Conservation (phyloP, 305 asterid genomes). For the Rubia occidens region DNA sequence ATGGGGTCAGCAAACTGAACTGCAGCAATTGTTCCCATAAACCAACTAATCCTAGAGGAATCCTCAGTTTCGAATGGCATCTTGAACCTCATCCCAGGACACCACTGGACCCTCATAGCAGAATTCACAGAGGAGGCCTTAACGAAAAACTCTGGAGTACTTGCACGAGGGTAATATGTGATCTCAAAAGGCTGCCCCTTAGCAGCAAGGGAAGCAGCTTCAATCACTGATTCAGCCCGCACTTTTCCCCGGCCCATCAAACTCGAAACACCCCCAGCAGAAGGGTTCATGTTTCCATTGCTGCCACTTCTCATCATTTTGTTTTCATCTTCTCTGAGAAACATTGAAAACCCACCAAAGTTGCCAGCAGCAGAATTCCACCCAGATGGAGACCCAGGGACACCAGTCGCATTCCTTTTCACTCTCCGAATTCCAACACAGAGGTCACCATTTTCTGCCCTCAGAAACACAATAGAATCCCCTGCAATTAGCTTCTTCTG, state of each 20-base stretch:
- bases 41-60: constrained; percentile 74
- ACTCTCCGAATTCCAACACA: constrained; percentile 39
- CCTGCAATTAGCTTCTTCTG: constrained; percentile 44
- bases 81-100: constrained; percentile 81
- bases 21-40: constrained; percentile 66
- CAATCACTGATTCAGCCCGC: constrained; percentile 58
- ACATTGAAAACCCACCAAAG: constrained; percentile 26
- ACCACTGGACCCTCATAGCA: constrained; percentile 70
- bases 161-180: constrained; percentile 61
- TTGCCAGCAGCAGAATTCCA: constrained; percentile 30
- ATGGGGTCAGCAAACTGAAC: constrained; percentile 62
- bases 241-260: constrained; percentile 53
- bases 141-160: constrained; percentile 81
- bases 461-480: constrained; percentile 38
- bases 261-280: constrained; percentile 18
- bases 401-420: constrained; percentile 32
- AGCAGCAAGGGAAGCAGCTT: constrained; percentile 72
- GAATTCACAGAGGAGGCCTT: constrained; percentile 57
- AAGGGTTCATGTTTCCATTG: constrained; percentile 22
- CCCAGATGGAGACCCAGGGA: constrained; percentile 24
- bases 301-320: constrained; percentile 23
- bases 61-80: constrained; percentile 93
- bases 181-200: constrained; percentile 77
- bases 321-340: constrained; percentile 30
- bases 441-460: constrained; percentile 35